Percentiles rank a stretch among this genome's conserved stretches.
Evolutionary conservation across 352 stramenopile species (phyloP).

Genomic region (Lagenidium giganteum): DNA sequence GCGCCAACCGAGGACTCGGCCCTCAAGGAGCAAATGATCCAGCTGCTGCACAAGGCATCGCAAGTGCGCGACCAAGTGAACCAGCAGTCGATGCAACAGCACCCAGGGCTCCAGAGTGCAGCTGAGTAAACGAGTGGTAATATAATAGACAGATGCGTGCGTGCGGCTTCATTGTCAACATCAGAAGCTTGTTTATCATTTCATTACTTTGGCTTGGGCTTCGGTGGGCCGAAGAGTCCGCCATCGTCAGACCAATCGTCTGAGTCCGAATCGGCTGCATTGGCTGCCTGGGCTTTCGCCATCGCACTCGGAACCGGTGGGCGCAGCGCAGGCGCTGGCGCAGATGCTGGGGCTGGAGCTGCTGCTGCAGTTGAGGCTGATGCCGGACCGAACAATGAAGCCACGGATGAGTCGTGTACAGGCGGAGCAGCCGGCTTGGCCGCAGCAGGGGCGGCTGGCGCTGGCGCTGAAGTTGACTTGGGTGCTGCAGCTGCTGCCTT

Average conservation of each 20-base stretch:
- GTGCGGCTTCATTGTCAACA: too few species aligned
- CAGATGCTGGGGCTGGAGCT: conserved; percentile 2
- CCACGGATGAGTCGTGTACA: too few species aligned
- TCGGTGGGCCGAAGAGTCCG: conserved; percentile 47
- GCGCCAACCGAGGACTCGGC: conserved; percentile 48
- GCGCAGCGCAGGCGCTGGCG: conserved; percentile 17
- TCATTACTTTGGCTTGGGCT: conserved; percentile 19
- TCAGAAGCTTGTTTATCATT: too few species aligned
- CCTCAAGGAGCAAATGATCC: conserved; percentile 85
- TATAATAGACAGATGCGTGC: too few species aligned
- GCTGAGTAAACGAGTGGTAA: conserved; percentile 48
- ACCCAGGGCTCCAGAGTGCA: conserved; percentile 67
- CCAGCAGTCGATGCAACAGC: conserved; percentile 45
- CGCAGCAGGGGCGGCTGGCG: conserved; percentile 6
- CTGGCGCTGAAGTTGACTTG: conserved; percentile 2
- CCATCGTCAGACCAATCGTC: conserved; percentile 60
- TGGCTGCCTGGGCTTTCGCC: conserved; percentile 31
- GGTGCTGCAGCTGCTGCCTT: conserved; percentile 12
- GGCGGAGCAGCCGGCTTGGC: too few species aligned
- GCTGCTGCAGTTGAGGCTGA: conserved; percentile 6
- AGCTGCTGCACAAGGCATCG: conserved; percentile 77
- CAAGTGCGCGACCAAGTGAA: conserved; percentile 75
- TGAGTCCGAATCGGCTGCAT: conserved; percentile 36
- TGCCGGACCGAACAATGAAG: conserved; percentile 18
- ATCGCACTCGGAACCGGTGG: conserved; percentile 45